Conservation (phyloP, 2,329 filamentous ascomycete species). For the Fusarium guadeloupense region DNA sequence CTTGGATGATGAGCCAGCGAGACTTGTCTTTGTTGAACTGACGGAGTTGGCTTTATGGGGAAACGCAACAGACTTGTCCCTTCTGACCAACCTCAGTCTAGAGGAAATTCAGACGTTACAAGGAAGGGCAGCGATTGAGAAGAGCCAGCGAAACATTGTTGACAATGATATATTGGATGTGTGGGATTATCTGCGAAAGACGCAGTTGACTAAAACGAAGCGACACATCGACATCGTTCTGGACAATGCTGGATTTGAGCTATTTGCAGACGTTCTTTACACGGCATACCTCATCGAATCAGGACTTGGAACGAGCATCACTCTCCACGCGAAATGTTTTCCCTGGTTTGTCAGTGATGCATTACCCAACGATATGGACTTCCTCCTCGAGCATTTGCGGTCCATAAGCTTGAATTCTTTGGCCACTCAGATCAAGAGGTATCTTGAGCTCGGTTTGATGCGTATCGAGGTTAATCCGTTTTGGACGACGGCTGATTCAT, state of each 20-base stretch:
- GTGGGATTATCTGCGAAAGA: background rate
- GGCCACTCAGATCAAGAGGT: background rate
- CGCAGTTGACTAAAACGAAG: fast-evolving
- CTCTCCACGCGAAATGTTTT: background rate
- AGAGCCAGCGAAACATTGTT: background rate
- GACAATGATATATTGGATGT: background rate
- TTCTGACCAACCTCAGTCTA: constrained; percentile 2
- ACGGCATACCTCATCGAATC: constrained; percentile 6
- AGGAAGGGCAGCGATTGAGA: background rate
- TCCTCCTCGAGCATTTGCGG: background rate
- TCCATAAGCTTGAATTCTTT: background rate
- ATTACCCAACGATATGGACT: background rate
- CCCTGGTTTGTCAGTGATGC: constrained; percentile 3
- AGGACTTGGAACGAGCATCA: background rate
- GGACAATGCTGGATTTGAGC: constrained; percentile 9
- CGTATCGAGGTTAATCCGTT: constrained; percentile 3
- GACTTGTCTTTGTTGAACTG: background rate
- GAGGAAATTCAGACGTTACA: constrained; percentile 4
- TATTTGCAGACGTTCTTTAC: constrained; percentile 5
- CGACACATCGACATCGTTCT: constrained; percentile 9
- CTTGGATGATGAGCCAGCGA: background rate
- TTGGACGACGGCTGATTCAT: constrained; percentile 5
- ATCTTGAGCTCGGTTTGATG: background rate
- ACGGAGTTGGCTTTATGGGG: constrained; percentile 1
- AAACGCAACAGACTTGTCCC: constrained; percentile 8